phyloP scores from a whole-genome alignment of 352 stramenopile genomes.

The Globisporangium emineosum region DNA sequence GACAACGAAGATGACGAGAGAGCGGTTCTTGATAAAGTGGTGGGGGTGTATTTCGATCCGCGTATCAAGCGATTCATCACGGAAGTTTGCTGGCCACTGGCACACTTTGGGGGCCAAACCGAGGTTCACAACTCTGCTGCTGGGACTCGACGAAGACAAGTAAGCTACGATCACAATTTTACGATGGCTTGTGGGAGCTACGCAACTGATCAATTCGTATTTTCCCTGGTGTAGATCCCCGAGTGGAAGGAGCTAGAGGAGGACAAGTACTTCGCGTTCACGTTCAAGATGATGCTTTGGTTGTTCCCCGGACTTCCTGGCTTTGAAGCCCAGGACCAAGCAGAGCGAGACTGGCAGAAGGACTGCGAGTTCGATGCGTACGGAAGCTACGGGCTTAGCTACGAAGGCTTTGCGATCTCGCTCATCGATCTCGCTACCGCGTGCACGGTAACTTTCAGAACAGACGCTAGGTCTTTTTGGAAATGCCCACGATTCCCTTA shows the following conservation, averaged over 20 bases:
- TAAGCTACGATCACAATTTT: background rate
- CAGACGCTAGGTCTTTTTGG: too few species aligned
- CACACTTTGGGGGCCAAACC: slow-evolving; percentile 28
- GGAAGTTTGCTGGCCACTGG: slow-evolving; percentile 47
- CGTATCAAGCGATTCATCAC: slow-evolving; percentile 36
- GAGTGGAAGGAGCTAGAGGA: slow-evolving; percentile 37
- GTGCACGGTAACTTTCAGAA: slow-evolving; percentile 44
- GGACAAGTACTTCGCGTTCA: slow-evolving; percentile 49
- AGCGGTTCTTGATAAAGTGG: slow-evolving; percentile 12
- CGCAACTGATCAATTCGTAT: background rate
- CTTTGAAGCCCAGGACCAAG: slow-evolving; percentile 38
- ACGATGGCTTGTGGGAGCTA: background rate
- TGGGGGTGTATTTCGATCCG: slow-evolving; percentile 39
- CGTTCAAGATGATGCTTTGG: slow-evolving; percentile 44
- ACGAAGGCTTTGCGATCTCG: slow-evolving; percentile 45
- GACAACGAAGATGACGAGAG: background rate
- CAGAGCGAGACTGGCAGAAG: slow-evolving; percentile 40
- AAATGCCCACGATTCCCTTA: too few species aligned
- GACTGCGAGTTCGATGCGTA: slow-evolving; percentile 52
- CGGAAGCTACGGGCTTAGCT: slow-evolving; percentile 33
- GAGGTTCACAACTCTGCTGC: background rate
- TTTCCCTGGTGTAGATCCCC: slow-evolving; percentile 15
- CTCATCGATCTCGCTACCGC: slow-evolving; percentile 43
- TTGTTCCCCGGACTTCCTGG: slow-evolving; percentile 43
- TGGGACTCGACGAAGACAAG: background rate